These are phyloP conservation scores for Trametes hirsuta DNA, from an alignment of 1,284 basidiomycete genomes.

Conservation along the genomic window DNA sequence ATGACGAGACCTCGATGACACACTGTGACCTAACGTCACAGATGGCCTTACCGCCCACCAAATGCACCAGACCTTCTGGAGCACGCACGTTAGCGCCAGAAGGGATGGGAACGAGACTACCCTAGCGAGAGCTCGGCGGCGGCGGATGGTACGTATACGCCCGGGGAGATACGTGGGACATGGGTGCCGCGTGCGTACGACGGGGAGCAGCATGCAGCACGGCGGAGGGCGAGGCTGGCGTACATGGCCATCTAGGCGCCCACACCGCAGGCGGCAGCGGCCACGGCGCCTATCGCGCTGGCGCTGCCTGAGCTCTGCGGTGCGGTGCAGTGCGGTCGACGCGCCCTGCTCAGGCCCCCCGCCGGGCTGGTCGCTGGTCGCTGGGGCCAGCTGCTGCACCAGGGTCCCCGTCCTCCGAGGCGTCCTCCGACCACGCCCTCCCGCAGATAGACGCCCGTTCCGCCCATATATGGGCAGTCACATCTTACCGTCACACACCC, in stretches of 20 bases:
- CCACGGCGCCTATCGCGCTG: too few species aligned
- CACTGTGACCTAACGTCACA: too few species aligned
- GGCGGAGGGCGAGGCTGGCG: too few species aligned
- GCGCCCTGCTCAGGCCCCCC: background rate
- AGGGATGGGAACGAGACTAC: too few species aligned
- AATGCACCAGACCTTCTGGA: too few species aligned
- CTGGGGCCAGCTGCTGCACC: too few species aligned
- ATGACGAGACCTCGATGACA: too few species aligned
- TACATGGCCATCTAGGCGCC: too few species aligned
- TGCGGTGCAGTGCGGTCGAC: background rate
- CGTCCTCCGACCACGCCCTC: slow-evolving; percentile 5
- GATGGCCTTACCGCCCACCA: too few species aligned
- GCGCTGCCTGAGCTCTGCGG: background rate
- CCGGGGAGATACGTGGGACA: background rate
- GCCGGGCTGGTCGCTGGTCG: too few species aligned
- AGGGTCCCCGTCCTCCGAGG: background rate
- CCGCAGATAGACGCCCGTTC: slow-evolving; percentile 6
- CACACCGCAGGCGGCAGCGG: too few species aligned
- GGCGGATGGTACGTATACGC: slow-evolving; percentile 6
- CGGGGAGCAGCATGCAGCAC: background rate
- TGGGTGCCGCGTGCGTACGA: background rate
- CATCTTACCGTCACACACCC: slow-evolving; percentile 20
- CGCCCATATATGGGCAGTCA: slow-evolving; percentile 18
- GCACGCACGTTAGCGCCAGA: too few species aligned
- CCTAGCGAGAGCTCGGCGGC: background rate